These are phyloP conservation scores for Lichtheimia corymbifera DNA, from an alignment of 371 early-diverging fungal genomes.

Conservation along the genomic window DNA sequence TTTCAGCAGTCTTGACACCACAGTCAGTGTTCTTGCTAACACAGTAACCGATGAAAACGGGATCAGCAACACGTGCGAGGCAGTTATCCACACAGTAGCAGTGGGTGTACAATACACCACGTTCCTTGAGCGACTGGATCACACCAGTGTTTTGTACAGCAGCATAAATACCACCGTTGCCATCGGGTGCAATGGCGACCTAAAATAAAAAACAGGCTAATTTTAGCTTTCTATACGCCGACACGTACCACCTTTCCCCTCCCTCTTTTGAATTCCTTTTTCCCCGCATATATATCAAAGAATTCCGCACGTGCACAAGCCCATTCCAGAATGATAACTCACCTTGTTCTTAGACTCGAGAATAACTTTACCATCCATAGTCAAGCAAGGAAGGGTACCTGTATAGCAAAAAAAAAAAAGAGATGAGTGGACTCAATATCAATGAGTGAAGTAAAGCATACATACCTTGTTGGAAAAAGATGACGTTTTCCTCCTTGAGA, in stretches of 20 bases:
- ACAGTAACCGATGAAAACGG: constrained; percentile 91
- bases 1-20: constrained; percentile 93
- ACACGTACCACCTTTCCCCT: too few species aligned
- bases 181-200: constrained; percentile 76
- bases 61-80: constrained; percentile 93
- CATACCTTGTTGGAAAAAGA: constrained; percentile 87
- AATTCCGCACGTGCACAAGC: background rate
- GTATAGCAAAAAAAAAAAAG: background rate
- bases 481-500: constrained; percentile 72
- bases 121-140: constrained; percentile 70
- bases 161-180: constrained; percentile 83
- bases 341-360: constrained; percentile 79
- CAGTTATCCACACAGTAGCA: constrained; percentile 97
- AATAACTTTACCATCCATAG: constrained; percentile 83
- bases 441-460: background rate
- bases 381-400: constrained; percentile 86
- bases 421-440: too few species aligned
- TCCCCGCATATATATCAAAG: too few species aligned
- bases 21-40: constrained; percentile 84
- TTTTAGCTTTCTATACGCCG: background rate
- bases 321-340: constrained; percentile 24
- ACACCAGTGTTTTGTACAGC: constrained; percentile 79
- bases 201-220: constrained; percentile 63
- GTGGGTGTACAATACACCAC: constrained; percentile 86
- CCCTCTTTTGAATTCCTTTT: too few species aligned